Conservation (phyloP, 768 basidiomycete genomes). For the Boletus edulis region DNA sequence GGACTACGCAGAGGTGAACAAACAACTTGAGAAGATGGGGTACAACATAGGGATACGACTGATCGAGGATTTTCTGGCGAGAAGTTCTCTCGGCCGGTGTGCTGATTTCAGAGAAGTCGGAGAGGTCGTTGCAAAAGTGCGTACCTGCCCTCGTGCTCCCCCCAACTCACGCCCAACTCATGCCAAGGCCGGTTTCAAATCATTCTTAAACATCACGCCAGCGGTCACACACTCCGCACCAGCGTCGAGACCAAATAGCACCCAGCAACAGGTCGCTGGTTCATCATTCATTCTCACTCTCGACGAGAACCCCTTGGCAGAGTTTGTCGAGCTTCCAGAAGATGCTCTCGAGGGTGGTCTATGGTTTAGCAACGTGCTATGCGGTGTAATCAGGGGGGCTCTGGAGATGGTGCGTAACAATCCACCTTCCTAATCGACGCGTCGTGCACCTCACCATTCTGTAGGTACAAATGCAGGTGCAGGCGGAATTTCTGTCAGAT, state of each 20-base stretch:
- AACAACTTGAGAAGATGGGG: conserved; percentile 99
- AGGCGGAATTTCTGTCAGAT: conserved; percentile 86
- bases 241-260: conserved; percentile 46
- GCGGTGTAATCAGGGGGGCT: conserved; percentile 89
- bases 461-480: conserved; percentile 95
- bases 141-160: conserved; percentile 10
- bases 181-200: conserved; percentile 91
- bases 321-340: conserved; percentile 95
- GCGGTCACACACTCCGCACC: conserved; percentile 66
- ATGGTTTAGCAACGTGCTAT: conserved; percentile 96
- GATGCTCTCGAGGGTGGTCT: conserved; percentile 90
- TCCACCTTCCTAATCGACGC: background rate
- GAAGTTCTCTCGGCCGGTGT: conserved; percentile 89
- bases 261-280: conserved; percentile 42
- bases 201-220: conserved; percentile 92
- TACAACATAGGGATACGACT: conserved; percentile 96
- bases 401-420: conserved; percentile 83
- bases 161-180: background rate
- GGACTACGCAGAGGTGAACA: conserved; percentile 92
- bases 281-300: conserved; percentile 79
- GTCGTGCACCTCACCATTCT: conserved; percentile 14
- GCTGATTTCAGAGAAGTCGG: conserved; percentile 92
- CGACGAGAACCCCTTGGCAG: conserved; percentile 95
- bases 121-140: conserved; percentile 91
- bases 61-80: conserved; percentile 96